Evolutionary conservation across 23 red algal species (phyloP), one percentile per base, ranked within the genome.

Genomic region (Gracilaria gracilis): DNA sequence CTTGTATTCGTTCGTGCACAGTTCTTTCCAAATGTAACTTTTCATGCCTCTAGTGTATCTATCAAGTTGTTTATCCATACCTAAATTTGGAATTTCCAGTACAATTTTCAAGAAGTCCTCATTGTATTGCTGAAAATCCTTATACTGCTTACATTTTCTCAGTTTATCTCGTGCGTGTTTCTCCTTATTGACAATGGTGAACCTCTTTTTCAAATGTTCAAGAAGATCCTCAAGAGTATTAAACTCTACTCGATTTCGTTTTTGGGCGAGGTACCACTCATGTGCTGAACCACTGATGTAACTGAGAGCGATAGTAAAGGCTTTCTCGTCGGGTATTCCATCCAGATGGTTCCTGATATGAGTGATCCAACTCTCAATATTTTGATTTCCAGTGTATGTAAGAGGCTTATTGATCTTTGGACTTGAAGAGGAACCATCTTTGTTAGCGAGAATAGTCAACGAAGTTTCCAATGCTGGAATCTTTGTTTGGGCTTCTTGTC

Each of bases 231-330:
- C 61, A 28, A 61, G 27, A 12, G 80, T 39, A 15, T 59, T 15
- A n/a, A 62, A n/a, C 24, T 67, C 49, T 6, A 44, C 0, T 62
- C 54, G 0, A 38, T 83, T 83, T 29, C 37, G 1, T 37, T 29
- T 20, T 39, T 83, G 57, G 57, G 80, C 33, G n/a, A 81, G 55
- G 27, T 61, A 81, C 76, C 76, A 81, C 76, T 81, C 76, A 34
- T 81, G 55, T 67, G 61, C 61, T 35, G 80, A 9, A 7, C 57
- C 36, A 65, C 50, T 34, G 12, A 37, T 46, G 55, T 48, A 65
- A 32, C 33, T 83, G 8, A 65, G 69, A 12, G 61, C 61, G 20
- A 42, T 48, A 8, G 39, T 15, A 42, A 61, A 39, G 27, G 61
- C 37, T 29, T 40, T 46, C 12, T 66, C 36, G 11, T 62, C 25